Evolutionary conservation across 805 yeast species (phyloP).

Genomic region (Zygoascus biomembranicola): DNA sequence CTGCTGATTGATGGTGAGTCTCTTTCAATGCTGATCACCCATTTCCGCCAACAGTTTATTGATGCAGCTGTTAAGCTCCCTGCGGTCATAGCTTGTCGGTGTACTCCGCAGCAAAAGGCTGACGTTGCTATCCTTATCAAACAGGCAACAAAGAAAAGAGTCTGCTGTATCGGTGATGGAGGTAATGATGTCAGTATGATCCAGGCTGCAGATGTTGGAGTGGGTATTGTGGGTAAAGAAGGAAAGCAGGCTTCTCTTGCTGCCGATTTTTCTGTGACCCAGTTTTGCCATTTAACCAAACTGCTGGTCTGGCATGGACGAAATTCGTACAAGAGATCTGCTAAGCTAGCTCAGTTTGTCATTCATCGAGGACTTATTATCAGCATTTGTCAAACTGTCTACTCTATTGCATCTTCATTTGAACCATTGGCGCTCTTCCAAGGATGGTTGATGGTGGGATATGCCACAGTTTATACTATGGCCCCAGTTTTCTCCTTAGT

Average conservation of each 20-base stretch:
- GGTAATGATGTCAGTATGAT: slow-evolving; percentile 99
- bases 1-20: slow-evolving; percentile 93
- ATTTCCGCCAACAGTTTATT: slow-evolving; percentile 65
- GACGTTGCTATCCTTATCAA: slow-evolving; percentile 82
- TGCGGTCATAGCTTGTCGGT: slow-evolving; percentile 95
- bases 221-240: slow-evolving; percentile 97
- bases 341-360: slow-evolving; percentile 90
- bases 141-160: slow-evolving; percentile 74
- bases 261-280: slow-evolving; percentile 91
- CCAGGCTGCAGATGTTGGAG: slow-evolving; percentile 97
- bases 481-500: slow-evolving; percentile 94
- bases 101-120: slow-evolving; percentile 98
- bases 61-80: slow-evolving; percentile 71
- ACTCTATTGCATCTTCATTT: slow-evolving; percentile 73
- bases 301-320: slow-evolving; percentile 95
- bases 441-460: slow-evolving; percentile 98
- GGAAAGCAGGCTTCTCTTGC: slow-evolving; percentile 96
- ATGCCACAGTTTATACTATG: slow-evolving; percentile 96
- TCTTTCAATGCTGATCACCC: slow-evolving; percentile 54
- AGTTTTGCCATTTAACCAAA: slow-evolving; percentile 81
- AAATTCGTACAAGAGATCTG: slow-evolving; percentile 91
- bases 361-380: slow-evolving; percentile 94
- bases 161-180: slow-evolving; percentile 98
- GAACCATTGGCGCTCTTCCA: slow-evolving; percentile 93
- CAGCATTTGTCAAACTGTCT: slow-evolving; percentile 91